Percentiles rank a stretch among this genome's conserved stretches.
Evolutionary conservation across 371 early-diverging fungal genomes (phyloP).

Genomic region (Syncephalis plumigaleata): DNA sequence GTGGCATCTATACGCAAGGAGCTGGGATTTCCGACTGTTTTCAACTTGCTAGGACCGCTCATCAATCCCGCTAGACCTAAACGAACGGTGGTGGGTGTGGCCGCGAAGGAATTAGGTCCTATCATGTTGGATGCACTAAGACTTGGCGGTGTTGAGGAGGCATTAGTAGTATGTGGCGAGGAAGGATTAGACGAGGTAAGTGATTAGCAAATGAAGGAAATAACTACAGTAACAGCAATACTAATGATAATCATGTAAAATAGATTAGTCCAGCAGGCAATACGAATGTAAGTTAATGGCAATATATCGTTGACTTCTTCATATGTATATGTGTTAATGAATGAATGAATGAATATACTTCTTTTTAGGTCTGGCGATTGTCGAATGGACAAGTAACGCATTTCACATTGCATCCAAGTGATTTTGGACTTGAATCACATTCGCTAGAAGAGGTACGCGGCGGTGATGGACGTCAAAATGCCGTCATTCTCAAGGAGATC

Average conservation of each 20-base stretch:
- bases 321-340: not conserved
- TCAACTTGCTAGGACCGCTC: conserved; percentile 90
- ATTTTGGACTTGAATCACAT: conserved; percentile 70
- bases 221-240: conserved; percentile 10
- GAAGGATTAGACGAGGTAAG: conserved; percentile 52
- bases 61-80: conserved; percentile 75
- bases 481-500: conserved; percentile 39
- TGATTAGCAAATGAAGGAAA: too few species aligned
- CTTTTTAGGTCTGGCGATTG: conserved; percentile 45
- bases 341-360: not conserved
- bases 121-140: conserved; percentile 72
- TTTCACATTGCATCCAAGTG: conserved; percentile 52
- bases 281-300: conserved; percentile 32
- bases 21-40: conserved; percentile 83
- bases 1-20: conserved; percentile 65
- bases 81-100: conserved; percentile 80
- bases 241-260: conserved; percentile 5
- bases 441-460: conserved; percentile 60
- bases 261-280: conserved; percentile 55
- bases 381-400: conserved; percentile 34
- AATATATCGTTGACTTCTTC: not conserved
- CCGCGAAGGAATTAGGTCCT: conserved; percentile 52
- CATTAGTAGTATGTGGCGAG: conserved; percentile 73
- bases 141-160: conserved; percentile 46
- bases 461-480: conserved; percentile 58